Base-by-base conservation (phyloP, 2,329 filamentous ascomycete genomes). In the Venturia asperata region DNA sequence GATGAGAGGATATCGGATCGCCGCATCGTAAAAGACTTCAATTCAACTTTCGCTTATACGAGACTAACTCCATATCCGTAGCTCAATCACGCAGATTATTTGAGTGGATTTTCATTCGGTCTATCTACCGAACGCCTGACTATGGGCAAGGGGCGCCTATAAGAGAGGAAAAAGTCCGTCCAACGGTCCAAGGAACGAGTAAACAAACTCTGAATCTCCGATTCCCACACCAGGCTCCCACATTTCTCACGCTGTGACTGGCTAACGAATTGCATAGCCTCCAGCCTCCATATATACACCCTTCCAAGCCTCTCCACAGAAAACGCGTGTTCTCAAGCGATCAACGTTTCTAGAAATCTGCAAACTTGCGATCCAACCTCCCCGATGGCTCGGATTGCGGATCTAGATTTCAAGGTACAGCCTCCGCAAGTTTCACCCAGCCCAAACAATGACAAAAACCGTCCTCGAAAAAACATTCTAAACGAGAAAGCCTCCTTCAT, bases 1-100 rank as follows among this genome's bases (percentile, higher is more conserved):
- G 27, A 56, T 34, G 49, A 56, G 24, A 56, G 49, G 49, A 21
- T n/a, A n/a, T 37, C 27, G 19, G 52, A 58, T 58, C 52, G 30
- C 52, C 52, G 37, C 17, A 13, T 37, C 52, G 19, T 37, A 56
- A 27, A 6, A 55, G 3, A 7, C 49, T 34, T 17, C 13, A 56
- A 34, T 19, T 17, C 49, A 17, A 56, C 15, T 17, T 34, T 56
- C 49, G 49, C 49, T 34, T 34, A 56, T 3, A 56, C 49, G 49
- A 56, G 49, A 34, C 49, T 7, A 34, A 6, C 0, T 15, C 49
- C 49, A 19, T 56, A 30, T 30, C 49, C 24, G 49, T 56, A 19
- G 30, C 49, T 5, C 24, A 37, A 24, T 56, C 21, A 37, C 52
- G 9, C 30, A 34, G 19, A 37, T n/a, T n/a, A n/a, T 21, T 52